These are phyloP conservation scores for Senna tora DNA, from an alignment of 306 rosid species.

Conservation along the genomic window DNA sequence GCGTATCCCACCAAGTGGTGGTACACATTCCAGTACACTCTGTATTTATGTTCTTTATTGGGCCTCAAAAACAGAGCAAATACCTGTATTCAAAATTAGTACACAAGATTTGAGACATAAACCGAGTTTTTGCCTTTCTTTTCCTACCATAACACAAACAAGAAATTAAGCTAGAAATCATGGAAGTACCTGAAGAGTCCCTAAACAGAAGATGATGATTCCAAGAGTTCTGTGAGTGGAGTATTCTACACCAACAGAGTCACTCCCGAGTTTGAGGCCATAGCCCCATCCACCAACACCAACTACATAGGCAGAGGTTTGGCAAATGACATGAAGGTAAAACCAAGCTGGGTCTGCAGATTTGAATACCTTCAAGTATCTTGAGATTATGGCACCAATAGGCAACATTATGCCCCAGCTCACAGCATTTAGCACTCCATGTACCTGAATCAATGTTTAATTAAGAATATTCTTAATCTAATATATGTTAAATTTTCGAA, in stretches of 20 bases:
- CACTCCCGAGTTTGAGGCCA: slow-evolving; percentile 79
- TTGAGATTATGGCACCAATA: slow-evolving; percentile 67
- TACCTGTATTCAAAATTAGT: no score
- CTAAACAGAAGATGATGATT: slow-evolving; percentile 61
- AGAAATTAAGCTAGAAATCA: no score
- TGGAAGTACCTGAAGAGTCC: slow-evolving; percentile 76
- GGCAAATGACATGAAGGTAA: slow-evolving; percentile 81
- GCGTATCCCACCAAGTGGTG: slow-evolving; percentile 65
- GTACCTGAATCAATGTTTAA: slow-evolving; percentile 48
- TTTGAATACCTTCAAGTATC: slow-evolving; percentile 79
- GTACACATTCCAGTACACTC: slow-evolving; percentile 81
- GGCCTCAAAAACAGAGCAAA: slow-evolving; percentile 91
- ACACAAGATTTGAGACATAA: no score
- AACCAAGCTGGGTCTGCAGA: slow-evolving; percentile 93
- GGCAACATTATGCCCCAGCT: slow-evolving; percentile 91
- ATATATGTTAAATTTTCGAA: no score
- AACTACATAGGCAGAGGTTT: slow-evolving; percentile 72
- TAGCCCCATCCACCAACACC: slow-evolving; percentile 87
- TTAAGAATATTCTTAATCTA: no score
- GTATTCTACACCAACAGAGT: slow-evolving; percentile 44
- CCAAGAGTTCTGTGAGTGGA: slow-evolving; percentile 61
- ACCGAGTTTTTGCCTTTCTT: no score
- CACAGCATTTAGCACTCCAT: slow-evolving; percentile 73
- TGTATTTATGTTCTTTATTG: slow-evolving; percentile 76
- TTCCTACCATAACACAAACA: no score